Conservation (phyloP, 129 eudicot species). For the Kitagawia praeruptora region DNA sequence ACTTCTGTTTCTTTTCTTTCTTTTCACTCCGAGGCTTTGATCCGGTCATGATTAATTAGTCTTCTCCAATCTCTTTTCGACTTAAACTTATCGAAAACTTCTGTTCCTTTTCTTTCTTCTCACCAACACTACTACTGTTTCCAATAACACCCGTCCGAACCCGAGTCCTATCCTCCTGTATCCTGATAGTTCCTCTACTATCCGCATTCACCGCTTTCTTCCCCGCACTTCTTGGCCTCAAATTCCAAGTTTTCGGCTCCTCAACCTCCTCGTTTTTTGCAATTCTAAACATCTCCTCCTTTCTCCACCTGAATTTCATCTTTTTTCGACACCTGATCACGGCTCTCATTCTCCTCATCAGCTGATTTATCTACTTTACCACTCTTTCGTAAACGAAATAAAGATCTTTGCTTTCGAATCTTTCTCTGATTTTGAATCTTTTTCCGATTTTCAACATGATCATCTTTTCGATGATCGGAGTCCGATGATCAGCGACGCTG, state of each 20-base stretch:
- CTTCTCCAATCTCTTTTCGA: conserved; percentile 10
- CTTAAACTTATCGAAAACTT: conserved; percentile 10
- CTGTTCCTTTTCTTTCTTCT: conserved; percentile 8
- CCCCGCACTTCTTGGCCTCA: conserved; percentile 61
- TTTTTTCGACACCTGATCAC: not conserved
- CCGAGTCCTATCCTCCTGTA: conserved; percentile 24
- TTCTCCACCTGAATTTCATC: conserved; percentile 15
- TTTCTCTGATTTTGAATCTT: too few species aligned
- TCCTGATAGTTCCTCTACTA: conserved; percentile 14
- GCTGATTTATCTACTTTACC: conserved; percentile 17
- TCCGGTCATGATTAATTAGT: conserved; percentile 7
- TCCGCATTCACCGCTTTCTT: conserved; percentile 21
- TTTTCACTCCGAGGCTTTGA: not conserved
- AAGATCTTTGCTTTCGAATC: conserved; percentile 32
- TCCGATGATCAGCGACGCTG: conserved; percentile 28
- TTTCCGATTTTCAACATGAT: conserved; percentile 3
- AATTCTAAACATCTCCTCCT: not conserved
- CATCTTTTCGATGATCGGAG: not conserved
- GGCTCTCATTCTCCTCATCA: conserved; percentile 19
- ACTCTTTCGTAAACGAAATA: conserved; percentile 28
- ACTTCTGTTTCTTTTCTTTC: conserved; percentile 3
- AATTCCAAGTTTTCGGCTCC: conserved; percentile 53
- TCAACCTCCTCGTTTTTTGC: conserved; percentile 20
- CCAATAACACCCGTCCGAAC: not conserved
- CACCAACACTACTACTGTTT: not conserved